These are phyloP conservation scores for Pseudogymnoascus sp. DNA, from an alignment of 2,329 filamentous ascomycete species.

Conservation along the genomic window DNA sequence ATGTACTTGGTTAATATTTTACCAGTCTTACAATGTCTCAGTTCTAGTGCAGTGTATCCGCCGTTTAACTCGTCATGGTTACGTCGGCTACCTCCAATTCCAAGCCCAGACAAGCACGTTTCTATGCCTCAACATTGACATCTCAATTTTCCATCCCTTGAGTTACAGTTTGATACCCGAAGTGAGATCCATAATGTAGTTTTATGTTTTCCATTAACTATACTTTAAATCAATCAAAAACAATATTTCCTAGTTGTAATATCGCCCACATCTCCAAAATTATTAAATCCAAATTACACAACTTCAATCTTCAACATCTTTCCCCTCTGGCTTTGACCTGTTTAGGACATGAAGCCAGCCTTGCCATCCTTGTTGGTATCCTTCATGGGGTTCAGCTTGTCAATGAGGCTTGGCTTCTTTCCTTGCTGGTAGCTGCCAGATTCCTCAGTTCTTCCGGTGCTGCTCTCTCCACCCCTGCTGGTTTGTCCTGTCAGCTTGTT, in stretches of 20 bases:
- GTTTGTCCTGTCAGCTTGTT: not conserved
- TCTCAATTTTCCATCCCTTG: no score
- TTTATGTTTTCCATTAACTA: not conserved
- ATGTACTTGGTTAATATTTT: not conserved
- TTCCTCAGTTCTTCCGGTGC: not conserved
- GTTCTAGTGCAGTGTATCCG: not conserved
- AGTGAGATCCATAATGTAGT: not conserved
- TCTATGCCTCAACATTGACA: not conserved
- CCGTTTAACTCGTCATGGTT: not conserved
- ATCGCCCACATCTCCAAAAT: conserved; percentile 2
- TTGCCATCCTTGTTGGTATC: conserved; percentile 50
- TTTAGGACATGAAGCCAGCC: conserved; percentile 43
- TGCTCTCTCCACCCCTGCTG: not conserved
- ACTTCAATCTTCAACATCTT: not conserved
- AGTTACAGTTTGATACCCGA: not conserved
- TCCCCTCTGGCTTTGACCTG: not conserved
- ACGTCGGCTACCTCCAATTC: not conserved
- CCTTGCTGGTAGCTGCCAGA: not conserved
- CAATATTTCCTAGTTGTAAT: not conserved
- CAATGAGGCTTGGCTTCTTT: conserved; percentile 41
- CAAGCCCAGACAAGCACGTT: not conserved
- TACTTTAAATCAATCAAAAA: not conserved
- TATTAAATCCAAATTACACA: conserved; percentile 7
- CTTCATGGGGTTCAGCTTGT: conserved; percentile 47
- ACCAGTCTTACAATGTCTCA: not conserved